Evolutionary conservation across 1,284 basidiomycete genomes (phyloP).

Genomic region (Papiliotrema terrestris): DNA sequence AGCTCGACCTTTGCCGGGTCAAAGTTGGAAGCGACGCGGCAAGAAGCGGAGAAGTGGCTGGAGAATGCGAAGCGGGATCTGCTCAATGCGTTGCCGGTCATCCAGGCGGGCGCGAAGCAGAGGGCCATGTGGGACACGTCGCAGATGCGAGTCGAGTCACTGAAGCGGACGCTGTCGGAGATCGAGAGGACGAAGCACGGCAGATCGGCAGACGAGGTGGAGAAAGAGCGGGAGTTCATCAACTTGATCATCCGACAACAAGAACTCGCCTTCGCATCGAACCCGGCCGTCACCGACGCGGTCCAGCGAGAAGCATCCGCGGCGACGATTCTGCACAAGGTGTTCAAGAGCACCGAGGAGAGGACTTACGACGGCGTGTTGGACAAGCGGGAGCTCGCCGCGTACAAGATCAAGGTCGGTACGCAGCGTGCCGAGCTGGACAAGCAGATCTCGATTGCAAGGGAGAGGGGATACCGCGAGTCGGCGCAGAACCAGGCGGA

Average conservation of each 20-base stretch:
- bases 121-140: slow-evolving; percentile 71
- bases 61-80: slow-evolving; percentile 65
- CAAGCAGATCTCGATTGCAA: slow-evolving; percentile 63
- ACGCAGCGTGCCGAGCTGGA: slow-evolving; percentile 70
- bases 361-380: slow-evolving; percentile 64
- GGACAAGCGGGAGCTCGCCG: slow-evolving; percentile 68
- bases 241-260: slow-evolving; percentile 66
- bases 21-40: slow-evolving; percentile 63
- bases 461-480: slow-evolving; percentile 63
- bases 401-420: slow-evolving; percentile 67
- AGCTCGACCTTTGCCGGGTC: slow-evolving; percentile 52
- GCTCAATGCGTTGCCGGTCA: slow-evolving; percentile 63
- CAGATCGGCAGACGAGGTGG: slow-evolving; percentile 28
- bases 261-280: slow-evolving; percentile 62
- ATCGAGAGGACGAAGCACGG: slow-evolving; percentile 59
- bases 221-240: slow-evolving; percentile 70
- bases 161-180: slow-evolving; percentile 64
- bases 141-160: slow-evolving; percentile 64
- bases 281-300: slow-evolving; percentile 60
- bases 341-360: slow-evolving; percentile 73
- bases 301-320: slow-evolving; percentile 70
- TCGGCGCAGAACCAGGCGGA: slow-evolving; percentile 65
- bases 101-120: slow-evolving; percentile 72
- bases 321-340: slow-evolving; percentile 74
- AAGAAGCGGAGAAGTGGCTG: slow-evolving; percentile 67